Evolutionary conservation across 2,329 filamentous ascomycete species (phyloP), one percentile per base, ranked within the genome.

Genomic region (Microcyclospora tardicrescens): DNA sequence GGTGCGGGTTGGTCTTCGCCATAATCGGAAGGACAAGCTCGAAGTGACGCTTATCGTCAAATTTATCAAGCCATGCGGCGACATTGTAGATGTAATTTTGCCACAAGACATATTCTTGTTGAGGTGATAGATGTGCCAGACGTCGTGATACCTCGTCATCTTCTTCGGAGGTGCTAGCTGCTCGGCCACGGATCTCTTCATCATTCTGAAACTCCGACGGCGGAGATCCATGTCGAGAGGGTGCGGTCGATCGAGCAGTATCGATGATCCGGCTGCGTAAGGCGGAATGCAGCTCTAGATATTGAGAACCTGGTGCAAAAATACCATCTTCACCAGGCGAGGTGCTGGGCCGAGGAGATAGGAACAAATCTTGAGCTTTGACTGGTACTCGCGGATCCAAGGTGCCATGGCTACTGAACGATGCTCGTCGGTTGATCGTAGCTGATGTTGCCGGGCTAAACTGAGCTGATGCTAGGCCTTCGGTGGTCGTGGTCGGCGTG

Each of bases 31-130:
- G 57, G 10, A 69, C 62, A 1, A 68, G 64, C 13, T 68, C 66
- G 47, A 76, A 75, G 33, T 67, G 65, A 10, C 67, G 65, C 11
- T 67, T 57, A 19, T 62, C 60, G 41, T 76, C 72, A 37, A 74
- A 73, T 53, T 73, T 75, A 47, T 76, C 72, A 3, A 76, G 64
- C 69, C 70, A 73, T 15, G 66, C 67, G 2, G 70, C 70, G 31
- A 72, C 65, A 40, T 73, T 64, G 1, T 65, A 63, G 15, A 73
- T 63, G 52, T 71, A 75, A 33, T 71, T 57, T 34, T 56, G 51
- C 51, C 52, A 54, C 2, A 58, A 44, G 11, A 49, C 42, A 32
- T 51, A 56, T 28, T 57, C 54, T 28, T 55, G 47, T 29, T 54
- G 50, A 0, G 46, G 41, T 8, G 50, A 52, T 8, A 57, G 43